Evolutionary conservation across 345 rosid genomes (phyloP).

Genomic region (Boechera divaricarpa): DNA sequence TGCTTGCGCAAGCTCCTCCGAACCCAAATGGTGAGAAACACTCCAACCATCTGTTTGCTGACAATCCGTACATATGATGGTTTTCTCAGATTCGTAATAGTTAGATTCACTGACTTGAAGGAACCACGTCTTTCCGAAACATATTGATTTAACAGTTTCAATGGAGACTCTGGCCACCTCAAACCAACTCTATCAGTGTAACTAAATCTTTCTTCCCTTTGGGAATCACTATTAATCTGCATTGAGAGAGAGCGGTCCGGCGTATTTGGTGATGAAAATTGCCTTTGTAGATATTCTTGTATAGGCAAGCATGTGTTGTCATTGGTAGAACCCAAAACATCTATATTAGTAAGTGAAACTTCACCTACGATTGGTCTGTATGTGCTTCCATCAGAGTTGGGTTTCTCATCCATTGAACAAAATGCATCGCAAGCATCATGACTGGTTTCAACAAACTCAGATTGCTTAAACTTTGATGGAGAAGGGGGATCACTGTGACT

Average conservation of each 20-base stretch:
- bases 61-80: constrained; percentile 74
- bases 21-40: constrained; percentile 88
- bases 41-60: constrained; percentile 96
- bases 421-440: constrained; percentile 64
- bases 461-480: constrained; percentile 73
- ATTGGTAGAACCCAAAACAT: constrained; percentile 27
- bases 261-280: constrained; percentile 63
- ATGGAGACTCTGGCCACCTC: constrained; percentile 84
- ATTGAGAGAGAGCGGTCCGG: constrained; percentile 57
- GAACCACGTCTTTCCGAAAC: constrained; percentile 61
- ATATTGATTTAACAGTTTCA: constrained; percentile 63
- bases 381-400: constrained; percentile 23
- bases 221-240: constrained; percentile 52
- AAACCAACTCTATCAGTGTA: constrained; percentile 68
- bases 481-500: constrained; percentile 88
- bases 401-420: constrained; percentile 63
- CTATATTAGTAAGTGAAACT: constrained; percentile 20
- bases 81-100: constrained; percentile 63
- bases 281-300: constrained; percentile 55
- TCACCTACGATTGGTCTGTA: constrained; percentile 24
- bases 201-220: constrained; percentile 58
- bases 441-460: constrained; percentile 60
- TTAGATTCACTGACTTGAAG: constrained; percentile 59
- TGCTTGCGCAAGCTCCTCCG: constrained; percentile 83
- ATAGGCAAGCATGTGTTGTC: constrained; percentile 41